Evolutionary conservation across 768 basidiomycete species (phyloP).

Genomic region (Phanerochaete sordida): DNA sequence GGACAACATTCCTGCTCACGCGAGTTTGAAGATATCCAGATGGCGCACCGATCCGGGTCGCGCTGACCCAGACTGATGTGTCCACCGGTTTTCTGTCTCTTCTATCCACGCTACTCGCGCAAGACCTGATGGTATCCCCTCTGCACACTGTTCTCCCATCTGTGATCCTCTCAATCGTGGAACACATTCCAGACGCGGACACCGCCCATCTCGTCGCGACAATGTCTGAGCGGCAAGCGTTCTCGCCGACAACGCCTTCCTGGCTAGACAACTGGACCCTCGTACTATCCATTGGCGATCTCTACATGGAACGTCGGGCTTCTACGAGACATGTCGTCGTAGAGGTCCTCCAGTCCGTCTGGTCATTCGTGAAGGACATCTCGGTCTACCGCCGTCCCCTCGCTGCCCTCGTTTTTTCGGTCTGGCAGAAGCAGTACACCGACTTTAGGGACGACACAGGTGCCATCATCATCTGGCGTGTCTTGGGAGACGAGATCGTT

Average conservation of each 20-base stretch:
- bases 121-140: conserved; percentile 50
- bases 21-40: conserved; percentile 30
- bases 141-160: conserved; percentile 60
- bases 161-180: conserved; percentile 61
- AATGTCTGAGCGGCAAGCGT: conserved; percentile 65
- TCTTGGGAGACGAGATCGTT: conserved; percentile 69
- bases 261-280: conserved; percentile 70
- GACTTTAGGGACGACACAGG: conserved; percentile 28
- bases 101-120: conserved; percentile 58
- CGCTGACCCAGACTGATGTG: conserved; percentile 50
- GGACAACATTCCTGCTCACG: not conserved
- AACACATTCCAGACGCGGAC: conserved; percentile 67
- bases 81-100: conserved; percentile 45
- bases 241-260: conserved; percentile 66
- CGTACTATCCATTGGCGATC: conserved; percentile 44
- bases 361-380: conserved; percentile 69
- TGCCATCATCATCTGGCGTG: conserved; percentile 44
- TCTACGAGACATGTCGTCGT: conserved; percentile 55
- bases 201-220: conserved; percentile 56
- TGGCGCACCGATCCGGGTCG: conserved; percentile 43
- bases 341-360: conserved; percentile 52
- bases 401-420: conserved; percentile 51
- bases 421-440: conserved; percentile 36
- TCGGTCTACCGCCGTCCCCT: conserved; percentile 53
- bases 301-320: conserved; percentile 34